Base-by-base conservation (phyloP, 2,329 filamentous ascomycete species). In the Neoscytalidium dimidiatum region DNA sequence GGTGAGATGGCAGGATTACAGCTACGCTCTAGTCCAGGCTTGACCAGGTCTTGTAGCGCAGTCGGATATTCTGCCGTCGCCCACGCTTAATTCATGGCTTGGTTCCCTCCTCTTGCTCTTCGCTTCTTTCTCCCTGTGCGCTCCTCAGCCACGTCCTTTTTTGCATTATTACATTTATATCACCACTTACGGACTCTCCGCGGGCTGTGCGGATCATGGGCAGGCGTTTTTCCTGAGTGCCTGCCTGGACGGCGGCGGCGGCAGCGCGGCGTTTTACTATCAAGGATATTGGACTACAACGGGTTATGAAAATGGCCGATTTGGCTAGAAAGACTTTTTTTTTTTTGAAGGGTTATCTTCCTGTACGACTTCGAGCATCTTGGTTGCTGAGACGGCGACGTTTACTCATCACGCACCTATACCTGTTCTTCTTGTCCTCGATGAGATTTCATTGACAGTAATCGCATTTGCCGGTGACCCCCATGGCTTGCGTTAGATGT, bases 181-280 rank as follows among this genome's bases (percentile, higher is more conserved):
- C 29, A 26, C 17, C 19, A 53, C 11, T 52, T 52, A 53, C 33
- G 43, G 46, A 35, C 17, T 35, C n/a, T n/a, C 46, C 7, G 26
- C 23, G n/a, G 35, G 46, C n/a, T 33, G 17, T 7, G 35, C 23
- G 35, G 33, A 23, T 31, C 46, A 41, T 63, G 33, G 44, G n/a
- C 62, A 71, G 52, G 65, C 56, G 64, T 64, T 56, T 57, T 31
- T 23, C 33, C 17, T 9, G 14, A 43, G 52, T n/a, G 61, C 41
- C 48, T 64, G 62, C 41, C 52, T 67, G 64, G 64, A 46, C 63
- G 35, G 44, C 26, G 46, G 52, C 52, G 4, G 62, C 53, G 74
- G 71, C 73, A 69, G 65, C 73, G 73, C 72, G 73, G n/a, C n/a
- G n/a, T n/a, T n/a, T 75, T 74, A 35, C 29, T 7, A 28, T 26